Evolutionary conservation across 352 stramenopile species (phyloP).

Genomic region (Globisporangium orthogonon): DNA sequence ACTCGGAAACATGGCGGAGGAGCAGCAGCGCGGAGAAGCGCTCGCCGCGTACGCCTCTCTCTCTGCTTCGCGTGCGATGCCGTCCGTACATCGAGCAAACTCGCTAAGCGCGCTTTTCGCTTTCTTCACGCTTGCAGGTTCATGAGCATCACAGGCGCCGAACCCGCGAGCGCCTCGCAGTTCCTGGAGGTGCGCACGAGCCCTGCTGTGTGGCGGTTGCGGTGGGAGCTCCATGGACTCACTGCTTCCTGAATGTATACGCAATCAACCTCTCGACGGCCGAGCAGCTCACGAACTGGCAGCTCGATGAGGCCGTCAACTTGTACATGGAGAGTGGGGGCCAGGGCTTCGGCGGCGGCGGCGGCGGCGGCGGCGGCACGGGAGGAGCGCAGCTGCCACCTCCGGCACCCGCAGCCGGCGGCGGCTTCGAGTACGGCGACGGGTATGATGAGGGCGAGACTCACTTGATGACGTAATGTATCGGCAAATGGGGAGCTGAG

Average conservation of each 20-base stretch:
- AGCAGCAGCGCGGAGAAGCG: conserved; percentile 26
- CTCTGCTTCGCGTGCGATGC: neutral
- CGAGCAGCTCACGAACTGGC: conserved; percentile 67
- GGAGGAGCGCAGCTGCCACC: conserved; percentile 9
- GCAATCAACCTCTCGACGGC: conserved; percentile 2
- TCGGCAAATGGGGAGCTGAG: neutral
- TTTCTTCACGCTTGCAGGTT: conserved; percentile 33
- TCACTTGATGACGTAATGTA: neutral
- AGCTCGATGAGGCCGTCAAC: conserved; percentile 72
- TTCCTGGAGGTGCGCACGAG: conserved; percentile 55
- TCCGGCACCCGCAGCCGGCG: conserved; percentile 24
- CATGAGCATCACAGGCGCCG: conserved; percentile 80
- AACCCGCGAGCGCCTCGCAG: conserved; percentile 54
- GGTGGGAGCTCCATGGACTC: neutral
- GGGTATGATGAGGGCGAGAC: conserved; percentile 20
- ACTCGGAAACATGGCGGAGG: conserved; percentile 20
- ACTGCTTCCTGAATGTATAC: neutral
- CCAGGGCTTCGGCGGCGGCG: conserved; percentile 19
- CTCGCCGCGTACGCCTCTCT: conserved; percentile 31
- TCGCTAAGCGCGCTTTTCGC: neutral
- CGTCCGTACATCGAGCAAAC: too few relatives aligned
- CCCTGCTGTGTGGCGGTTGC: neutral
- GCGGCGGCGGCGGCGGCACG: too few relatives aligned
- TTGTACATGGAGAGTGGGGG: conserved; percentile 81
- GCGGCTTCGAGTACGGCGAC: conserved; percentile 28